Evolutionary conservation across 805 yeast species (phyloP), one percentile per base, ranked within the genome.

Genomic region (Candida dendrica): DNA sequence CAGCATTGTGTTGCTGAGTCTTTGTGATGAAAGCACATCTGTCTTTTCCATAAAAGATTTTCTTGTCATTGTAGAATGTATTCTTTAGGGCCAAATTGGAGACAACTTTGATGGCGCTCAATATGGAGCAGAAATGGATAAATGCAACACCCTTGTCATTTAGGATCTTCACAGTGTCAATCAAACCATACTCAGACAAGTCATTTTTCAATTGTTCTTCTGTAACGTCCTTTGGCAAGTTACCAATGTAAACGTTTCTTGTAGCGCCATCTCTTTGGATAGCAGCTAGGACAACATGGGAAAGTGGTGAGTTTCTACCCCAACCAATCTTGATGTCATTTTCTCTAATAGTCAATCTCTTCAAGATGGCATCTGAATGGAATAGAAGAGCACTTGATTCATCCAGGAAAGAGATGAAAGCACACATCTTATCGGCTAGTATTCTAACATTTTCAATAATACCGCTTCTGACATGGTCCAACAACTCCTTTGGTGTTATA

Each of bases 1-100:
- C 96, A 16, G 97, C 98, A 59, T 91, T 89, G 59, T 90, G 96
- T 64, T 89, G 96, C 64, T 93, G 97, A 15, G 96, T 85, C 61
- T 87, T 88, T 20, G 96, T 88, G 36, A 91, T 86, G 55, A 88
- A 88, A 2, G 96, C 96, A 68, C 93, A 86, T 63, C 98, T 74
- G 63, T 91, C 98, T 61, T 89, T 90, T 46, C 97, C 98, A 57
- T 87, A 90, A 54, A 78, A 86, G 34, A 95, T 84, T 61, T 86
- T 87, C 44, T 84, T 79, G 49, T 80, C 83, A 43, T 74, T 68
- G 69, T 89, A 91, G 54, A 79, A 80, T 32, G 79, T 80, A 39
- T 72, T 72, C 38, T 70, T 64, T 27, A 75, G 66, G 1, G 91
- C 85, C 42, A 93, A 69, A 44, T 77, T 77, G 39, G 84, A 78